Conservation (phyloP, 2,329 filamentous ascomycete species). For the Epichloe baconii region DNA sequence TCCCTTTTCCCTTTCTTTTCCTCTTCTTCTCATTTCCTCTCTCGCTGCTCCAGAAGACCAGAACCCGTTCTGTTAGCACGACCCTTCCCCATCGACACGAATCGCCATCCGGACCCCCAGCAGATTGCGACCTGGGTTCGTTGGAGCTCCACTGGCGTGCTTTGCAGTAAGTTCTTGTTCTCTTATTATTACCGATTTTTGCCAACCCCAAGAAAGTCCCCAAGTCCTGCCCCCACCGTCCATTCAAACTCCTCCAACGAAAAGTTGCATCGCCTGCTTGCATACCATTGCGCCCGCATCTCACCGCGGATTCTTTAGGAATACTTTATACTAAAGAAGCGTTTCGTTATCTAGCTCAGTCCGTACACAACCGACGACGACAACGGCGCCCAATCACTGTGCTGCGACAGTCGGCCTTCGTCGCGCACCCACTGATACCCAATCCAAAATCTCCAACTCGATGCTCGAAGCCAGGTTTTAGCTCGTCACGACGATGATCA, state of each 20-base stretch:
- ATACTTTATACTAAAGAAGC: not conserved
- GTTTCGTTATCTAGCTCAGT: not conserved
- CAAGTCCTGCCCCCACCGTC: slow-evolving; percentile 1
- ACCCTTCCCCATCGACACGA: not conserved
- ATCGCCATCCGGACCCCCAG: not conserved
- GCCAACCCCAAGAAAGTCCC: not conserved
- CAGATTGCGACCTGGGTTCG: not conserved
- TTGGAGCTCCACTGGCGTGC: not conserved
- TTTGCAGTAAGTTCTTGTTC: not conserved
- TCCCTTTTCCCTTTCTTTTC: no score
- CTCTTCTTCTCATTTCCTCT: no score
- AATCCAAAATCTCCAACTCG: slow-evolving; percentile 1
- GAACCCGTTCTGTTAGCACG: not conserved
- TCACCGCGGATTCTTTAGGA: not conserved
- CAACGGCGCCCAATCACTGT: not conserved
- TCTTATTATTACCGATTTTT: not conserved
- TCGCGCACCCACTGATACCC: slow-evolving; percentile 1
- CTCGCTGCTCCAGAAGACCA: no score
- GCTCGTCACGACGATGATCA: slow-evolving; percentile 41
- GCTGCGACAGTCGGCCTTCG: slow-evolving; percentile 2
- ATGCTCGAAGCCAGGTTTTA: slow-evolving; percentile 16
- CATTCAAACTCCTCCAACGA: slow-evolving; percentile 4
- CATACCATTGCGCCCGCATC: slow-evolving; percentile 2
- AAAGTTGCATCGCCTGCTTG: slow-evolving; percentile 1
- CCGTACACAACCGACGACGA: not conserved